These are phyloP conservation scores for Linnemannia exigua DNA, from an alignment of 192 early-diverging fungal species.

Conservation along the genomic window DNA sequence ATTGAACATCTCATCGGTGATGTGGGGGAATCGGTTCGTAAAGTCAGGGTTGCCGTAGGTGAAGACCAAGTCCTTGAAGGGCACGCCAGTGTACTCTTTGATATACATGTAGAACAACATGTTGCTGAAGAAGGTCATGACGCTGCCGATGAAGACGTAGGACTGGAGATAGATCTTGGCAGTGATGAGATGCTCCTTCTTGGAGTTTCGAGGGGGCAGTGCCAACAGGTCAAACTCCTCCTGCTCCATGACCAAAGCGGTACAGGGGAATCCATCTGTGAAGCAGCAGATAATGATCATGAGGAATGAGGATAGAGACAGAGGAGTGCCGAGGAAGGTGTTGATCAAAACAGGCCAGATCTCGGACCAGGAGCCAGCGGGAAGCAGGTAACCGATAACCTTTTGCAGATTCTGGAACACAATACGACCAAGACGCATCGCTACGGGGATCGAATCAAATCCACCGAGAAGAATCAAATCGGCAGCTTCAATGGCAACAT, in stretches of 20 bases:
- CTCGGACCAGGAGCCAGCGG: constrained; percentile 79
- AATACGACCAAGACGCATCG: constrained; percentile 82
- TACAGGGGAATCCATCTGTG: constrained; percentile 69
- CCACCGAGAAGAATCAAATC: constrained; percentile 71
- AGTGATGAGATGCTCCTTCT: constrained; percentile 74
- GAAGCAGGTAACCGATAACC: constrained; percentile 83
- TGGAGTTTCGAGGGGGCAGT: constrained; percentile 76
- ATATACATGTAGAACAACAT: constrained; percentile 80
- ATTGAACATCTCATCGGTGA: constrained; percentile 60
- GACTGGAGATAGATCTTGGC: constrained; percentile 73
- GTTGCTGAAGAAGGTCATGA: constrained; percentile 74
- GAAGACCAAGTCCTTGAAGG: constrained; percentile 40
- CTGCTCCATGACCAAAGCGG: constrained; percentile 80
- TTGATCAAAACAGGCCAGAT: constrained; percentile 80
- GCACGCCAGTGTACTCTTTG: constrained; percentile 67
- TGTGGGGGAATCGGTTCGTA: constrained; percentile 45
- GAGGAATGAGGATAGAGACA: constrained; percentile 80
- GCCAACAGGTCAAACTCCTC: constrained; percentile 80
- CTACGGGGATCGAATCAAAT: constrained; percentile 53
- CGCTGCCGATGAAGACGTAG: constrained; percentile 82
- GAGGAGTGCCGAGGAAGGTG: constrained; percentile 83
- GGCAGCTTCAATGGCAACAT: constrained; percentile 79
- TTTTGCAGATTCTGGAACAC: constrained; percentile 89
- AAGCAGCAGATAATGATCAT: constrained; percentile 78
- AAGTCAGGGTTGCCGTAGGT: constrained; percentile 21